phyloP scores from a whole-genome alignment of 2,329 filamentous ascomycete genomes.

The Pleoardoris graminearum region DNA sequence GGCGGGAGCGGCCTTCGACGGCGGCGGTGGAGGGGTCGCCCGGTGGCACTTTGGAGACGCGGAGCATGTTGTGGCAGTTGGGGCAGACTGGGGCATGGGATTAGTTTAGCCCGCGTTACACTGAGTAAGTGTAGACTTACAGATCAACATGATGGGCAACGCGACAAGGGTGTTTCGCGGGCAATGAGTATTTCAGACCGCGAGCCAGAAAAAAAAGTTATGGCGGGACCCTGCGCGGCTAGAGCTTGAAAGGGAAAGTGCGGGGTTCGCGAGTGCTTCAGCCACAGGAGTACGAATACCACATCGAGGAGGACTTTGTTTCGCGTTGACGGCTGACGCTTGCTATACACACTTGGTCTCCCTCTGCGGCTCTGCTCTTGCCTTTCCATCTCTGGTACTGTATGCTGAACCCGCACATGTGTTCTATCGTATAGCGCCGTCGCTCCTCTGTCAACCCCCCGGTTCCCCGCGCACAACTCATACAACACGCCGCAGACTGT shows the following conservation, averaged over 20 bases:
- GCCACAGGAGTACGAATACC: conserved; percentile 17
- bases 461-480: not conserved
- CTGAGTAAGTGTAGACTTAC: too few species aligned
- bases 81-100: conserved; percentile 80
- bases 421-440: not conserved
- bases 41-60: conserved; percentile 60
- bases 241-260: conserved; percentile 26
- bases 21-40: conserved; percentile 45
- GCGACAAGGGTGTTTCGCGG: too few species aligned
- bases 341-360: not conserved
- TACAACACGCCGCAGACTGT: not conserved
- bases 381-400: not conserved
- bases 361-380: conserved; percentile 4
- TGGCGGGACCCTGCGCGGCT: conserved; percentile 28
- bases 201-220: conserved; percentile 28
- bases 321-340: conserved; percentile 15
- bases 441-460: conserved; percentile 4
- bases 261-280: conserved; percentile 24
- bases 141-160: conserved; percentile 63
- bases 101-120: too few species aligned
- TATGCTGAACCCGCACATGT: too few species aligned
- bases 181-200: not conserved
- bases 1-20: conserved; percentile 66
- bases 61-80: conserved; percentile 81
- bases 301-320: conserved; percentile 19